A percentile compares a stretch with the other conserved stretches of the same genome.
Conservation (phyloP, 306 rosid species). For the Leucaena leucocephala region DNA sequence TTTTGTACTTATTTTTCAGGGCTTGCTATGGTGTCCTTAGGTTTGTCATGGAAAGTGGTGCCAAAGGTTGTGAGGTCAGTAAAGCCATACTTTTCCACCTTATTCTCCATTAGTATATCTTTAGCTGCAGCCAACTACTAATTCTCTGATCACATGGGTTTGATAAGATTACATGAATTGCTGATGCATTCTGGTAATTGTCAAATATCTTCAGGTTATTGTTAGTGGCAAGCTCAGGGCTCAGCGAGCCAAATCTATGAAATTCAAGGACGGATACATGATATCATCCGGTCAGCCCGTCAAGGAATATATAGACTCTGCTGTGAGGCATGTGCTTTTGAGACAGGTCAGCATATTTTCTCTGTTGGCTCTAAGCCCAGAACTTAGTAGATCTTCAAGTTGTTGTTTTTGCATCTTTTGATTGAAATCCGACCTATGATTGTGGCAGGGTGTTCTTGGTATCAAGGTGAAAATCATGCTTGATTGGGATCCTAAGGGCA, state of each 20-base stretch:
- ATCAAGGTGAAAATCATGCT: constrained; percentile 35
- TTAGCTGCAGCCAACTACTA: background rate
- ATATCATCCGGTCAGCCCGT: constrained; percentile 60
- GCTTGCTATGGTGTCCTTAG: constrained; percentile 65
- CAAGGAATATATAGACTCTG: constrained; percentile 54
- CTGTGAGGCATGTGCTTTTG: constrained; percentile 59
- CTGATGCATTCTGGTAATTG: background rate
- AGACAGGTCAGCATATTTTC: constrained; percentile 46
- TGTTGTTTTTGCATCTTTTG: background rate
- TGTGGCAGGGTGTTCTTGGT: constrained; percentile 31
- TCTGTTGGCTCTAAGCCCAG: background rate
- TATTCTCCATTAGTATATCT: background rate
- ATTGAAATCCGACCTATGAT: background rate
- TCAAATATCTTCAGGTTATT: constrained; percentile 45
- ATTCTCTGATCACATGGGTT: background rate
- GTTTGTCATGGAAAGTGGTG: constrained; percentile 66
- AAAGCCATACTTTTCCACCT: background rate
- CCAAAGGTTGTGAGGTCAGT: constrained; percentile 61
- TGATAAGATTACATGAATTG: background rate
- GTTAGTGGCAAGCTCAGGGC: constrained; percentile 63
- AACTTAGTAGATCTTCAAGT: background rate
- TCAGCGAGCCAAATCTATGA: constrained; percentile 58
- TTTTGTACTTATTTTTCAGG: constrained; percentile 33
- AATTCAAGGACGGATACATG: constrained; percentile 66
- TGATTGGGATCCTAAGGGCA: constrained; percentile 34